Evolutionary conservation across 306 rosid species (phyloP).

Genomic region (Rubus idaeus): DNA sequence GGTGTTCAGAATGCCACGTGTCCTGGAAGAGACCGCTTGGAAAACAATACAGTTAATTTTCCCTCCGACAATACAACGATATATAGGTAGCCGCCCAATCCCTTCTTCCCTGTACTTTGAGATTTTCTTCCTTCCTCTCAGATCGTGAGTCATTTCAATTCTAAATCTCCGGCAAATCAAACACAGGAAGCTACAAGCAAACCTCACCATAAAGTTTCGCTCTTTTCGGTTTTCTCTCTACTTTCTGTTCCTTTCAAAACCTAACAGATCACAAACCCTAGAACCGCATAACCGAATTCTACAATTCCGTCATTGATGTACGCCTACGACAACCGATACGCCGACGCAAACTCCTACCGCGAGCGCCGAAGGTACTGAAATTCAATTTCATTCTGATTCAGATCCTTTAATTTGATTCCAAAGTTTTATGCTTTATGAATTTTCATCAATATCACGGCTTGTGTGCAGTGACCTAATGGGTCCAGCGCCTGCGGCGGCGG

Average conservation of each 20-base stretch:
- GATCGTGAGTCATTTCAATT: background rate
- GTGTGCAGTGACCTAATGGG: constrained; percentile 58
- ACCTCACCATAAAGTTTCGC: background rate
- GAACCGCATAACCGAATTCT: background rate
- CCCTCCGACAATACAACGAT: background rate
- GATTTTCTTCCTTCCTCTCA: background rate
- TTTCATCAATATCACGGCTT: background rate
- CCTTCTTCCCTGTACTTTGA: background rate
- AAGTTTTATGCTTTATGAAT: background rate
- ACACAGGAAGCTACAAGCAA: background rate
- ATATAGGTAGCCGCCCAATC: background rate
- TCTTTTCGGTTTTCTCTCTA: background rate
- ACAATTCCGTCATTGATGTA: constrained; percentile 36
- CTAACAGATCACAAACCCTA: constrained; percentile 12
- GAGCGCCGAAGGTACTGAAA: constrained; percentile 66
- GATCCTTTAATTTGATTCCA: background rate
- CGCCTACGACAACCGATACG: constrained; percentile 55
- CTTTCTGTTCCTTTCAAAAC: background rate
- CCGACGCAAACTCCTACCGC: constrained; percentile 70
- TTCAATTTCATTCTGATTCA: background rate
- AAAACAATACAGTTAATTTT: background rate
- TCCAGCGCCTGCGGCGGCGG: constrained; percentile 38
- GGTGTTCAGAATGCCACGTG: background rate
- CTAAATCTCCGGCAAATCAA: background rate
- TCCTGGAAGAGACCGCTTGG: background rate